Evolutionary conservation across 148 eudicot species (phyloP).

Genomic region (Tetragonia tetragonoides): DNA sequence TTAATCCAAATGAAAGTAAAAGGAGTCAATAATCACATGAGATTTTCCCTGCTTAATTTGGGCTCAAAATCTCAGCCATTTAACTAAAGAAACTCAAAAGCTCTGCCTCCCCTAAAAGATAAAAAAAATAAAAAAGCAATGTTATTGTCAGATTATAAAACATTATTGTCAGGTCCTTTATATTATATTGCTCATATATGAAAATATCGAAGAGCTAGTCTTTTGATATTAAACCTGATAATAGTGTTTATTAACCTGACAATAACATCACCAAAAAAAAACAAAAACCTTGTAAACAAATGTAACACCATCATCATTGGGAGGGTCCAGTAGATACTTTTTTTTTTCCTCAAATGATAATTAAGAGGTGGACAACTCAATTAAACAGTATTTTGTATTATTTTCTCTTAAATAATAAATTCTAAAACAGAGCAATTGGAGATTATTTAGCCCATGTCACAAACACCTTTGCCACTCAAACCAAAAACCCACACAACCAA

Average conservation of each 20-base stretch:
- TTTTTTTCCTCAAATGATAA: background rate
- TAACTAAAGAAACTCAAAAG: conserved; percentile 10
- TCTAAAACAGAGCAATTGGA: conserved; percentile 5
- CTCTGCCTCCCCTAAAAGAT: background rate
- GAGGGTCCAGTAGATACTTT: conserved; percentile 19
- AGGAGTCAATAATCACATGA: conserved; percentile 22
- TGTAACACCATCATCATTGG: conserved; percentile 4
- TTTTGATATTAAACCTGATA: no score
- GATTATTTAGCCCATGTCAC: conserved; percentile 14
- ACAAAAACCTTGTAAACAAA: conserved; percentile 16
- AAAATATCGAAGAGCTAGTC: no score
- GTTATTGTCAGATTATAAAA: background rate
- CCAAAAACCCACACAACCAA: conserved; percentile 3
- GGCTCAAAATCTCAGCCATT: conserved; percentile 10
- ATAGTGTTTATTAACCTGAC: no score
- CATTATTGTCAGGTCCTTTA: background rate
- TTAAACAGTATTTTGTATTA: background rate
- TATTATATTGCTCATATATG: no score
- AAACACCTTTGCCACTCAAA: conserved; percentile 1
- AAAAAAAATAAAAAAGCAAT: background rate
- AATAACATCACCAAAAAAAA: no score
- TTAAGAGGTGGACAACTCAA: conserved; percentile 1
- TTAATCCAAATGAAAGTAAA: conserved; percentile 31
- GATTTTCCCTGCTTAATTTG: conserved; percentile 17
- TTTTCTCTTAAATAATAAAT: background rate